phyloP scores from a whole-genome alignment of 805 yeast genomes.

The Pichia deserticola region DNA sequence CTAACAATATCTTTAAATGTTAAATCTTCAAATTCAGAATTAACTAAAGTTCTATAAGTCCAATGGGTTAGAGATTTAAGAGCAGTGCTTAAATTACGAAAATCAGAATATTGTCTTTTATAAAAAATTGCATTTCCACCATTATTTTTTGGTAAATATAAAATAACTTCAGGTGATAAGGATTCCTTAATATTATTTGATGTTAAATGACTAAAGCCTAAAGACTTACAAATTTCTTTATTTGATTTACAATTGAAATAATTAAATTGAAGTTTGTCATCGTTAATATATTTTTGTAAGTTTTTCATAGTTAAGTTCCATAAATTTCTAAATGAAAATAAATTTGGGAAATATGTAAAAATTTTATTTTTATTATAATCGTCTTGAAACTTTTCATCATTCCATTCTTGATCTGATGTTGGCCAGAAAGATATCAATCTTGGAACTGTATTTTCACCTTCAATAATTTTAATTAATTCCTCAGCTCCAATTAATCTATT shows the following conservation, averaged over 20 bases:
- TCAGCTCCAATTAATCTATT: conserved; percentile 20
- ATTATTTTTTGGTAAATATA: conserved; percentile 45
- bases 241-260: conserved; percentile 55
- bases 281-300: conserved; percentile 19
- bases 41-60: conserved; percentile 31
- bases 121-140: conserved; percentile 44
- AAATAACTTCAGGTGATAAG: conserved; percentile 20
- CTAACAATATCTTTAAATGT: conserved; percentile 6
- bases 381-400: conserved; percentile 26
- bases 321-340: conserved; percentile 41
- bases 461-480: conserved; percentile 40
- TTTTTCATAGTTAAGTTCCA: conserved; percentile 56
- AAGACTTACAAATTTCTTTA: conserved; percentile 41
- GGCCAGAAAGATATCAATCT: conserved; percentile 64
- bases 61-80: conserved; percentile 33
- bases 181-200: conserved; percentile 1
- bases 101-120: conserved; percentile 8
- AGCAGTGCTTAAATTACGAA: conserved; percentile 9
- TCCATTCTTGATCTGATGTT: conserved; percentile 35
- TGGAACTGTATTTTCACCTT: conserved; percentile 44
- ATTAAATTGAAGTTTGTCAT: conserved; percentile 27
- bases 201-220: conserved; percentile 37
- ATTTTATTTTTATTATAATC: conserved; percentile 29
- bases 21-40: conserved; percentile 4
- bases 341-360: conserved; percentile 40